Evolutionary conservation across 179 eudicot species (phyloP).

Genomic region (Beta macrorhiza): DNA sequence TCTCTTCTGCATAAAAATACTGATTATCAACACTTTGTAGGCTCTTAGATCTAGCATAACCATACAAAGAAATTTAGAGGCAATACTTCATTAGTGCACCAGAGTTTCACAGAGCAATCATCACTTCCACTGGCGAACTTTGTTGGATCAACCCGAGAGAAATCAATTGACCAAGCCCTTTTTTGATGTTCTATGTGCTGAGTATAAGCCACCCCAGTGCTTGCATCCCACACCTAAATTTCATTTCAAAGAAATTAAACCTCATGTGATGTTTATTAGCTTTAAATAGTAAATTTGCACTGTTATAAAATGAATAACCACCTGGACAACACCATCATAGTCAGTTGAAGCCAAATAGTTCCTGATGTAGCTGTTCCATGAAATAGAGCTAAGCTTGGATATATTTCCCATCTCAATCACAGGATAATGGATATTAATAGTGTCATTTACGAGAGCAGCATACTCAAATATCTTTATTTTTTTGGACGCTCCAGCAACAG

Average conservation of each 20-base stretch:
- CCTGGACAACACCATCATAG: constrained; percentile 50
- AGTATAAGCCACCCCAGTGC: constrained; percentile 71
- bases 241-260: constrained; percentile 14
- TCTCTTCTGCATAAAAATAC: constrained; percentile 38
- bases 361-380: constrained; percentile 51
- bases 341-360: constrained; percentile 51
- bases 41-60: not conserved
- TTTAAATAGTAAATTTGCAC: not conserved
- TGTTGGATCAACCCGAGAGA: constrained; percentile 82
- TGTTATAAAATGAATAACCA: constrained; percentile 14
- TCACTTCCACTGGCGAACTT: constrained; percentile 97
- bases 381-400: constrained; percentile 48
- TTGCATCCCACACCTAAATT: constrained; percentile 90
- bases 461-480: constrained; percentile 46
- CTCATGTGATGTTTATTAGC: not conserved
- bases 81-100: constrained; percentile 83
- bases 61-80: not conserved
- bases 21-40: constrained; percentile 10
- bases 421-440: constrained; percentile 43
- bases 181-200: constrained; percentile 64
- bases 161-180: constrained; percentile 99
- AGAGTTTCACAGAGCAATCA: constrained; percentile 83
- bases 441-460: constrained; percentile 36
- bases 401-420: constrained; percentile 44
- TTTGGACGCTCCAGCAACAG: constrained; percentile 49